Conservation (phyloP, 2,329 filamentous ascomycete species). For the Aureobasidium sp. region DNA sequence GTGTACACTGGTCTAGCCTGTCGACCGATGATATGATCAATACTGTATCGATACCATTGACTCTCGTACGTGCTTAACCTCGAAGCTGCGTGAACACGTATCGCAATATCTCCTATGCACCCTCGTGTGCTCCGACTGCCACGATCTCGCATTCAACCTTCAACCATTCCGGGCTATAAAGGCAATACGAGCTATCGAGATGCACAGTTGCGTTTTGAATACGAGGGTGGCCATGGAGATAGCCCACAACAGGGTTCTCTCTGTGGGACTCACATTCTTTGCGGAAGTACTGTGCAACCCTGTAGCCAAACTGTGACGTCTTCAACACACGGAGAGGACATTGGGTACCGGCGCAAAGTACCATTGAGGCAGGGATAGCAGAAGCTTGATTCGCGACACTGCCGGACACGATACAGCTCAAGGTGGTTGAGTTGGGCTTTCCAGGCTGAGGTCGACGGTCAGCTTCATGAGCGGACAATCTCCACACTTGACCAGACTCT, state of each 20-base stretch:
- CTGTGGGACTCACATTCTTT: too few species aligned
- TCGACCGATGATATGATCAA: neutral
- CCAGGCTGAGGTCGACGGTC: slow-evolving; percentile 32
- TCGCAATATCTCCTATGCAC: neutral
- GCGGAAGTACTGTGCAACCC: too few species aligned
- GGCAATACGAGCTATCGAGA: too few species aligned
- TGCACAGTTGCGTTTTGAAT: too few species aligned
- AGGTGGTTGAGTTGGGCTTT: slow-evolving; percentile 2
- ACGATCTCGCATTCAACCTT: too few species aligned
- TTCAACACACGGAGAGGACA: neutral
- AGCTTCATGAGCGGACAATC: slow-evolving; percentile 40
- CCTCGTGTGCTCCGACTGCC: too few species aligned
- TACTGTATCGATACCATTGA: neutral
- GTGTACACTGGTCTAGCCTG: neutral
- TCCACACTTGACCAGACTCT: slow-evolving; percentile 40
- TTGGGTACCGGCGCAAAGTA: neutral
- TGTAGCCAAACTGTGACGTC: too few species aligned
- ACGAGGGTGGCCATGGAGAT: too few species aligned
- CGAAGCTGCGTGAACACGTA: too few species aligned
- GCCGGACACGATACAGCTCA: neutral
- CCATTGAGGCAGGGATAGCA: neutral
- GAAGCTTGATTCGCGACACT: neutral
- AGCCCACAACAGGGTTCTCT: too few species aligned
- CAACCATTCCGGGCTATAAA: too few species aligned
- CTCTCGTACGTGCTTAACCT: neutral